Conservation (phyloP, 108 stramenopile species). For the Fistulifera pelliculosa region DNA sequence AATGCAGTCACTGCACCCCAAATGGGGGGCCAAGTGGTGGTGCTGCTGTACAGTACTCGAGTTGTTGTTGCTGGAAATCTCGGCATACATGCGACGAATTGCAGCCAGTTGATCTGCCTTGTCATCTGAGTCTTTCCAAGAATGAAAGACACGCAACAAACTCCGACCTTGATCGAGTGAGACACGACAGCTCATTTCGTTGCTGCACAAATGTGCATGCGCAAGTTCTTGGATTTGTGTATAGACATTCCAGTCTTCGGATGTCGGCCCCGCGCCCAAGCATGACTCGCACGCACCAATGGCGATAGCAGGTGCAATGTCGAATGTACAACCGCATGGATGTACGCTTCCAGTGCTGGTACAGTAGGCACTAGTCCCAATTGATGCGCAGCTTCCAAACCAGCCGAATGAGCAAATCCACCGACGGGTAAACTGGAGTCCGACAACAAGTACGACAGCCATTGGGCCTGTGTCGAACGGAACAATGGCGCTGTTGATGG, state of each 20-base stretch:
- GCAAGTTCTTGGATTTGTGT: background rate
- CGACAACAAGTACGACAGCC: constrained; percentile 43
- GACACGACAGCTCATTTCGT: constrained; percentile 59
- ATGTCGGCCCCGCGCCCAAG: constrained; percentile 19
- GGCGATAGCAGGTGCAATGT: constrained; percentile 44
- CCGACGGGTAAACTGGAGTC: constrained; percentile 78
- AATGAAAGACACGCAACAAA: constrained; percentile 50
- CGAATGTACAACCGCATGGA: constrained; percentile 57
- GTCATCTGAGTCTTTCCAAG: constrained; percentile 25
- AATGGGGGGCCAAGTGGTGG: constrained; percentile 45
- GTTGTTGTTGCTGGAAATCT: background rate
- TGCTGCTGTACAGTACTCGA: no score
- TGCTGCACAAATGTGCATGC: constrained; percentile 42
- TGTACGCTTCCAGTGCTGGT: constrained; percentile 18
- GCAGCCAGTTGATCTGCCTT: background rate
- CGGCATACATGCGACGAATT: background rate
- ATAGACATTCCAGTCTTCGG: constrained; percentile 26
- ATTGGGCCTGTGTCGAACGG: constrained; percentile 5
- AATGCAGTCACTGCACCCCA: constrained; percentile 42
- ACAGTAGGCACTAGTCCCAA: constrained; percentile 37
- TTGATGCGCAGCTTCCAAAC: constrained; percentile 72
- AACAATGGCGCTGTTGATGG: background rate
- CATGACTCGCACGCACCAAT: constrained; percentile 44
- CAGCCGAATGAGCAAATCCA: constrained; percentile 79
- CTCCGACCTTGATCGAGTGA: constrained; percentile 74